Base-by-base conservation (phyloP, 1,284 basidiomycete species). In the Cryptococcus sp. region DNA sequence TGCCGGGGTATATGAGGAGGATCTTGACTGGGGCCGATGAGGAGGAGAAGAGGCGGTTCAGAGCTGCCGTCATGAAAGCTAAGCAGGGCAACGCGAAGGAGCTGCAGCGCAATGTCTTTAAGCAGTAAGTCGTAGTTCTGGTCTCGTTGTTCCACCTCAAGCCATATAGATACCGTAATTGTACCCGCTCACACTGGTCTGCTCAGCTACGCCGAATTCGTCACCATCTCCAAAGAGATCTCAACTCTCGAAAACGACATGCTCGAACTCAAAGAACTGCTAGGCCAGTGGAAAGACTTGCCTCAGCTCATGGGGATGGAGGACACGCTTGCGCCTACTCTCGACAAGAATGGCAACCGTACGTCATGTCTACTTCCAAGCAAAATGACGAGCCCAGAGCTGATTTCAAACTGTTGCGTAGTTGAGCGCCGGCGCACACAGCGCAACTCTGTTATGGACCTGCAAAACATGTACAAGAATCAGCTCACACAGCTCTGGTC, bases 221-320 rank as follows among this genome's bases (percentile, higher is more conserved):
- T 99, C 49, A 84, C 89, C 47, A 92, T 99, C 47, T 96, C 93
- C 8, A 99, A 98, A 72, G 96, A 99, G 79, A 95, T 99, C 48
- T 89, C 91, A 7, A 89, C 90, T 0, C 84, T 99, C 13, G 95
- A 99, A 81, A 97, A 95, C 73, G 94, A 98, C 75, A 92, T 98
- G 90, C 84, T 98, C 40, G 94, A 98, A 73, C 86, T 99, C 74
- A 98, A 97, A 75, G 91, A 95, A 60, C 85, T 90, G 3, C 82
- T 99, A 1, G 88, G 88, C 16, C 96, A 99, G 72, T 99, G 94
- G 89, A 93, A 93, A 76, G 86, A 86, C 50, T 91, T 96, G 83
- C 93, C 93, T 0, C 91, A 91, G n/a, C 83, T 93, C 15, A 83
- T 97, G 43, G 90, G 93, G 63, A 88, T 95, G 57, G 91, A 91